Evolutionary conservation across 345 rosid genomes (phyloP).

Genomic region (Linum tenue): DNA sequence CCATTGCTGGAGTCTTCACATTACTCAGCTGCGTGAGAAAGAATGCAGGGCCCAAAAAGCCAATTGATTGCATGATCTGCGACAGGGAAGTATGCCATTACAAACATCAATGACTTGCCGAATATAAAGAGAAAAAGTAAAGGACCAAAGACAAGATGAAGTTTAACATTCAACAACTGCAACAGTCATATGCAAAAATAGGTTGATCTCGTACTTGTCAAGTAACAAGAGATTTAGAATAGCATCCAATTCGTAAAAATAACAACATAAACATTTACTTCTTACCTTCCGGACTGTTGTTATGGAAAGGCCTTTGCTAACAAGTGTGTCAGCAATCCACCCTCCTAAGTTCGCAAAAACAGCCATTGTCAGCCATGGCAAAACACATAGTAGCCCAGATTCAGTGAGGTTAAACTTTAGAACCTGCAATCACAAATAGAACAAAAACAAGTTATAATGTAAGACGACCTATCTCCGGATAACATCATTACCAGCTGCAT

Average conservation of each 20-base stretch:
- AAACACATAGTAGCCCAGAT: constrained; percentile 84
- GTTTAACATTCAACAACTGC: constrained; percentile 10
- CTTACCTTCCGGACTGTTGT: constrained; percentile 93
- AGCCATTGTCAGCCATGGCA: constrained; percentile 99
- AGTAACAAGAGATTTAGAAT: neutral
- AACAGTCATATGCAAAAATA: constrained; percentile 6
- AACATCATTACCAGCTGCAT: neutral
- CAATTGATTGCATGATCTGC: constrained; percentile 98
- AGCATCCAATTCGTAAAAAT: neutral
- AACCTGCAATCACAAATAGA: constrained; percentile 39
- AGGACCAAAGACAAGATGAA: neutral
- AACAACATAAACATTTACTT: neutral
- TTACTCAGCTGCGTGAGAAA: constrained; percentile 80
- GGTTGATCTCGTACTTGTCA: neutral
- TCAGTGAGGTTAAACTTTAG: constrained; percentile 95
- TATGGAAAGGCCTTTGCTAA: constrained; percentile 84
- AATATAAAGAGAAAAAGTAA: neutral
- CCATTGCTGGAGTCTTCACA: constrained; percentile 84
- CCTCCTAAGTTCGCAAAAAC: constrained; percentile 86
- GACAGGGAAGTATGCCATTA: constrained; percentile 12
- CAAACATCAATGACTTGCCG: neutral
- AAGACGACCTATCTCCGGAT: no score
- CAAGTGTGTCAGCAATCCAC: constrained; percentile 97
- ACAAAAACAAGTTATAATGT: neutral
- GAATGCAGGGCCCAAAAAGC: constrained; percentile 91